Conservation (phyloP, 2,329 filamentous ascomycete species). For the Thielaviopsis punctulata region DNA sequence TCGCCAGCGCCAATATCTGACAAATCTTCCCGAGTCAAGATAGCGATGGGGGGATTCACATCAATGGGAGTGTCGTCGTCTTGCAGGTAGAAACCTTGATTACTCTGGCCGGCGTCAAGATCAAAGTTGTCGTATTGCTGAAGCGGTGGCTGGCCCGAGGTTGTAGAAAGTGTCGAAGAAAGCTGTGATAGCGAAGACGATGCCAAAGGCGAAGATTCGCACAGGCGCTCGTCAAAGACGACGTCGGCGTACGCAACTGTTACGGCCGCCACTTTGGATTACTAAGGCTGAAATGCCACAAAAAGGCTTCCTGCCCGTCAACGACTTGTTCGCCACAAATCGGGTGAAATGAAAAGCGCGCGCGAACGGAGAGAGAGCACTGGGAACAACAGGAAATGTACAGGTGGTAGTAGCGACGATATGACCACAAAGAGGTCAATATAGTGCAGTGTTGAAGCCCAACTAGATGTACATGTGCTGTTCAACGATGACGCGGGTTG, state of each 20-base stretch:
- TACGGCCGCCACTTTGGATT: constrained; percentile 9
- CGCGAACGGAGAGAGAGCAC: background rate
- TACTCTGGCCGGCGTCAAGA: background rate
- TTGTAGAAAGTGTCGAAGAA: background rate
- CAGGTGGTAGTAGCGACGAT: background rate
- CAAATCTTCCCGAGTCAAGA: constrained; percentile 6
- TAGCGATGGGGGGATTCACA: background rate
- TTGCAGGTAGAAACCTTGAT: background rate
- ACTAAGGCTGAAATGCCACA: constrained; percentile 1
- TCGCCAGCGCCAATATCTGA: constrained; percentile 2
- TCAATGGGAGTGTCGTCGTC: constrained; percentile 1
- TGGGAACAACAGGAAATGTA: background rate
- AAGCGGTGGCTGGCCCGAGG: background rate
- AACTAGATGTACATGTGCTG: background rate
- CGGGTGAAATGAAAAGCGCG: background rate
- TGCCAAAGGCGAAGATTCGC: constrained; percentile 4
- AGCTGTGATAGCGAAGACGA: background rate
- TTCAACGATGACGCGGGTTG: background rate
- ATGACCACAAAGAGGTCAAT: background rate
- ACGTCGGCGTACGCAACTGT: constrained; percentile 9
- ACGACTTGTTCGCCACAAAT: background rate
- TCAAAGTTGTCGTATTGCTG: constrained; percentile 2
- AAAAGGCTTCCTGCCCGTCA: constrained; percentile 5
- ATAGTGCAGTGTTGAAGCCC: background rate
- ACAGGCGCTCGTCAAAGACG: constrained; percentile 11